These are phyloP conservation scores for Sporobolomyces pararoseus DNA, from an alignment of 768 basidiomycete genomes.

Conservation along the genomic window DNA sequence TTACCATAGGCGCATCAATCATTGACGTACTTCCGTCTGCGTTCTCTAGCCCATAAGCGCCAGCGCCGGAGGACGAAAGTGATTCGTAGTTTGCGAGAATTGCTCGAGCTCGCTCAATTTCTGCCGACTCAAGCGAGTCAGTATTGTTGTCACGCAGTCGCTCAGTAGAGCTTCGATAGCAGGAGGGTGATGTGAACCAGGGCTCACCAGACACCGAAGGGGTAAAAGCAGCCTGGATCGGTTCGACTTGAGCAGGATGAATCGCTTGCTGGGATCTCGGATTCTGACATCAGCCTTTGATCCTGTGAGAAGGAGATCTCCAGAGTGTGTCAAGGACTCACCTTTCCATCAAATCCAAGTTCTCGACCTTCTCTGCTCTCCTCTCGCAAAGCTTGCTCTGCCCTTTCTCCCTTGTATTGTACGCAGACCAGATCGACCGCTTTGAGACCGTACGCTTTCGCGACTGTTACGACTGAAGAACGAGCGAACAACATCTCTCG, in stretches of 20 bases:
- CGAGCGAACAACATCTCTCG: slow-evolving; percentile 77
- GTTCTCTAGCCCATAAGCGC: slow-evolving; percentile 65
- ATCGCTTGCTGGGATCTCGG: slow-evolving; percentile 72
- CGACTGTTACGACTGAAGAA: slow-evolving; percentile 72
- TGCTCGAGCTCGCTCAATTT: slow-evolving; percentile 69
- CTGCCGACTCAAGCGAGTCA: slow-evolving; percentile 49
- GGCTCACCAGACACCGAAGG: slow-evolving; percentile 64
- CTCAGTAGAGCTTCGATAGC: background rate
- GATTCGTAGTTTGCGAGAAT: slow-evolving; percentile 66
- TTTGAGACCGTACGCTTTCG: slow-evolving; percentile 75
- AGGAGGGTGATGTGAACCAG: no score
- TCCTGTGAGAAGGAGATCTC: no score
- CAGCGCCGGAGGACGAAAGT: slow-evolving; percentile 51
- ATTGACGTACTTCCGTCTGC: slow-evolving; percentile 60
- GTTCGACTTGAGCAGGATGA: slow-evolving; percentile 75
- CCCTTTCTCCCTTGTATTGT: slow-evolving; percentile 81
- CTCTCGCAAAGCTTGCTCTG: slow-evolving; percentile 61
- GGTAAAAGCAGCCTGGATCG: slow-evolving; percentile 72
- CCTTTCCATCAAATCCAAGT: slow-evolving; percentile 91
- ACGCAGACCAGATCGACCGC: slow-evolving; percentile 80
- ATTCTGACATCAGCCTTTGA: background rate
- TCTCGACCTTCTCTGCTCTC: slow-evolving; percentile 75
- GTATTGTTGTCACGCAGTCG: no score
- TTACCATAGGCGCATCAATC: slow-evolving; percentile 89
- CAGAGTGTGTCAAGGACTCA: no score